phyloP scores from a whole-genome alignment of 441 rosid genomes.

The Aleurites moluccanus region DNA sequence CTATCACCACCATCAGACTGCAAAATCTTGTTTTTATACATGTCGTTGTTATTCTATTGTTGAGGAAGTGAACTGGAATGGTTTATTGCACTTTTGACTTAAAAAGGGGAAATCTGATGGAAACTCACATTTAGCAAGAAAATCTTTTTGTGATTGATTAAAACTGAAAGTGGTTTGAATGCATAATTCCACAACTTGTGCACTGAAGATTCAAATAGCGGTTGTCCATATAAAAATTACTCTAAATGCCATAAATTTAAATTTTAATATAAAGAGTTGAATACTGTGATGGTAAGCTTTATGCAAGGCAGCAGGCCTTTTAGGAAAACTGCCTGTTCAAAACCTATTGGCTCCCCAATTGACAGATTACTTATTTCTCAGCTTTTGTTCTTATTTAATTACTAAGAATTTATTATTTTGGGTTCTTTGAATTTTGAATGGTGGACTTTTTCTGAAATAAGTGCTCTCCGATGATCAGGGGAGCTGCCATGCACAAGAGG shows the following conservation, averaged over 20 bases:
- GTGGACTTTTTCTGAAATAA: background rate
- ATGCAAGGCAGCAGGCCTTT: too few species aligned
- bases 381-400: background rate
- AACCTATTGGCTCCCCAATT: too few species aligned
- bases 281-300: background rate
- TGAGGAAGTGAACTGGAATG: background rate
- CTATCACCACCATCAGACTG: background rate
- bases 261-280: background rate
- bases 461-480: constrained; percentile 52
- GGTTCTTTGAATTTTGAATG: background rate
- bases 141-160: background rate
- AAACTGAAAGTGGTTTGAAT: background rate
- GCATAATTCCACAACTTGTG: background rate
- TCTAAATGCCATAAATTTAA: background rate
- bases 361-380: too few species aligned
- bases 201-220: background rate
- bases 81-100: background rate
- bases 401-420: background rate
- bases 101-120: background rate
- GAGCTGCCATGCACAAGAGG: constrained; percentile 73
- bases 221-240: background rate
- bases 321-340: background rate
- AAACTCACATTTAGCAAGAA: background rate
- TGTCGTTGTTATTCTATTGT: too few species aligned
- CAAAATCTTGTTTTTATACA: background rate